phyloP scores from a whole-genome alignment of 306 rosid genomes.

The Malus fusca region DNA sequence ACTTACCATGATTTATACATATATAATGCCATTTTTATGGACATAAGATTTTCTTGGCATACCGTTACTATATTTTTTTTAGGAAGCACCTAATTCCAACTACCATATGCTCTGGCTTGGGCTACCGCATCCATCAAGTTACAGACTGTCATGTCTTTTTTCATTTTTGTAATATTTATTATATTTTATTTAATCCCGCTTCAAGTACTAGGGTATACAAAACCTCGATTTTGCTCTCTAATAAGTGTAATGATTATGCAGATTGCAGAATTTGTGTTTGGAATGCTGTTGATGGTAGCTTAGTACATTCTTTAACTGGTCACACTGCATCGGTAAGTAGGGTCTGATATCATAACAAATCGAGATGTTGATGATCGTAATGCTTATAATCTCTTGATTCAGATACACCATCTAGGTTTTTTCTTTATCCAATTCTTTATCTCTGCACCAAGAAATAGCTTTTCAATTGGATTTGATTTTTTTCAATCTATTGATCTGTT shows the following conservation, averaged over 20 bases:
- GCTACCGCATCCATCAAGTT: not conserved
- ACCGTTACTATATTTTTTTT: not conserved
- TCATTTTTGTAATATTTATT: not conserved
- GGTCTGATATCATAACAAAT: not conserved
- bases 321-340: constrained; percentile 67
- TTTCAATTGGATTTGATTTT: constrained; percentile 4
- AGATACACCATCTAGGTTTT: not conserved
- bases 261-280: constrained; percentile 97
- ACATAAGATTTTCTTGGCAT: not conserved
- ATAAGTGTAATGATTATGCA: constrained; percentile 14
- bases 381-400: not conserved
- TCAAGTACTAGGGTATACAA: not conserved
- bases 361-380: not conserved
- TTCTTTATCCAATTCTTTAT: constrained; percentile 6
- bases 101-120: not conserved
- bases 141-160: not conserved
- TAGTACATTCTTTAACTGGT: constrained; percentile 89
- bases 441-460: constrained; percentile 3
- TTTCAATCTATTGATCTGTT: constrained; percentile 12
- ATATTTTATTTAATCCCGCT: not conserved
- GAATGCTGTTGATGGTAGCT: constrained; percentile 95
- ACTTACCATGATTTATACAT: not conserved
- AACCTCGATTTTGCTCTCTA: not conserved
- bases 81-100: not conserved
- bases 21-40: too few species aligned